These are phyloP conservation scores for Trichodelitschia bisporula DNA, from an alignment of 495 filamentous ascomycete species.

Conservation along the genomic window DNA sequence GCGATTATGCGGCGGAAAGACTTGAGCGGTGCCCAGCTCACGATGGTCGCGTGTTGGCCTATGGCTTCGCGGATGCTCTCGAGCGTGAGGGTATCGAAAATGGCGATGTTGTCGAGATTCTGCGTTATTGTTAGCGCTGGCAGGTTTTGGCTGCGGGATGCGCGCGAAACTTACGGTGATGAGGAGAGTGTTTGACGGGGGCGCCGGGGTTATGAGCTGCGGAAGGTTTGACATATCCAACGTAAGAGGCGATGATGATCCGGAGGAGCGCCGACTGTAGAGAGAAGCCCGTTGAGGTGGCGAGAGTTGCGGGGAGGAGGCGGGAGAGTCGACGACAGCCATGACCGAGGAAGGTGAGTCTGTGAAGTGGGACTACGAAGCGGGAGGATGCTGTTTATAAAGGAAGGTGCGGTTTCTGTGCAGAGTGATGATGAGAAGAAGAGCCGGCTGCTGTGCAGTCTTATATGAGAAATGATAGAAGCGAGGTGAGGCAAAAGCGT, in stretches of 20 bases:
- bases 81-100: slow-evolving; percentile 60
- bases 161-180: slow-evolving; percentile 4
- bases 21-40: slow-evolving; percentile 77
- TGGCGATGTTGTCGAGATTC: slow-evolving; percentile 50
- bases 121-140: slow-evolving; percentile 7
- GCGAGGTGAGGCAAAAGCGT: no score
- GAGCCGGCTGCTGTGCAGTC: no score
- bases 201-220: neutral
- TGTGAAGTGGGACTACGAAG: no score
- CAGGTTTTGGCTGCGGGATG: neutral
- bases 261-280: neutral
- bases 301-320: no score
- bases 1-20: slow-evolving; percentile 81
- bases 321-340: no score
- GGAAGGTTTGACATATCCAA: slow-evolving; percentile 2
- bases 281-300: no score
- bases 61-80: slow-evolving; percentile 52
- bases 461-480: no score
- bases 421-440: no score
- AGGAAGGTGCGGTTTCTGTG: no score
- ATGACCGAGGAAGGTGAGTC: no score
- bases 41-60: slow-evolving; percentile 33
- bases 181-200: slow-evolving; percentile 2
- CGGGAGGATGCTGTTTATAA: no score
- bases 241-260: slow-evolving; percentile 1